Evolutionary conservation across 1,139 yeast genomes (phyloP).

Genomic region (Yamadazyma blattariae): DNA sequence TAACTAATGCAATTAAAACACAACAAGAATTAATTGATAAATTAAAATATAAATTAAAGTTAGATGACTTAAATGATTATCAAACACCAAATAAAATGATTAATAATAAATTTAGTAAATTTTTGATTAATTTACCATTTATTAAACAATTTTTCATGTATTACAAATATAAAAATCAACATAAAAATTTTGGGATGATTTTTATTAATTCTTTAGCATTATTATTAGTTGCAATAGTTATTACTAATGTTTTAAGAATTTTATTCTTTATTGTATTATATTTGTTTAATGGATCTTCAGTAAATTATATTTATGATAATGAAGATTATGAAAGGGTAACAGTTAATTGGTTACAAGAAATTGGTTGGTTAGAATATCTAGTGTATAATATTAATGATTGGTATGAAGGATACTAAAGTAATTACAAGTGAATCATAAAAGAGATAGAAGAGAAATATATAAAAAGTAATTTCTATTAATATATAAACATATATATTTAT

Average conservation of each 20-base stretch:
- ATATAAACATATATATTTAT: background rate
- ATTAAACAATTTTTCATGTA: conserved; percentile 30
- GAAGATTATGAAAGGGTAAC: conserved; percentile 10
- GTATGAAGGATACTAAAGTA: conserved; percentile 8
- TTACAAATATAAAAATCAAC: conserved; percentile 25
- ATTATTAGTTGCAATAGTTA: conserved; percentile 20
- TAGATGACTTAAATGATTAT: conserved; percentile 3
- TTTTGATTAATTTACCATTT: conserved; percentile 28
- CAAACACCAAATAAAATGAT: no score
- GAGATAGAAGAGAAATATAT: no score
- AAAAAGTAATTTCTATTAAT: no score
- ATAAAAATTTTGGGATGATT: conserved; percentile 19
- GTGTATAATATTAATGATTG: conserved; percentile 24
- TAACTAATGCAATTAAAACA: conserved; percentile 16
- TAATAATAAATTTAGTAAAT: conserved; percentile 4
- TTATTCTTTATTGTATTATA: conserved; percentile 7
- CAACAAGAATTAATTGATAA: conserved; percentile 23
- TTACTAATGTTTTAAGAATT: conserved; percentile 10
- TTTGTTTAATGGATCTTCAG: background rate
- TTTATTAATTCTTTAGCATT: conserved; percentile 22
- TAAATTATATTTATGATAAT: conserved; percentile 21
- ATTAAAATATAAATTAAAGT: conserved; percentile 19
- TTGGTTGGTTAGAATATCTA: conserved; percentile 30
- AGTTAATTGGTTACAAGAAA: conserved; percentile 34
- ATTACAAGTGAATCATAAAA: background rate